phyloP scores from a whole-genome alignment of 1,284 basidiomycete species.

The Melanopsichium pennsylvanicum region DNA sequence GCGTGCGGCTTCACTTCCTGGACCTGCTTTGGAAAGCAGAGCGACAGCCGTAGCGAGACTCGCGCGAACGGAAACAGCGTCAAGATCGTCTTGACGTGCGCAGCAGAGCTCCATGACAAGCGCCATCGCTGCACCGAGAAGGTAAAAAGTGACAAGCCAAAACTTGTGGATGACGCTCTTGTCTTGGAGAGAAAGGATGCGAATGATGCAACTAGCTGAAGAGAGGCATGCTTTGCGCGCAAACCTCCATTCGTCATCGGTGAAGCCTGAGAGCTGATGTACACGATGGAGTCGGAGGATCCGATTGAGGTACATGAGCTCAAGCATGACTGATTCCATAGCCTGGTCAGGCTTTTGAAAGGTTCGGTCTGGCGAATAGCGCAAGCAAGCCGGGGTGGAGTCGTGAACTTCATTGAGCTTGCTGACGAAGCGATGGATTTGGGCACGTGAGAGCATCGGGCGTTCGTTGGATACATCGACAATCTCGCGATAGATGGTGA shows the following conservation, averaged over 20 bases:
- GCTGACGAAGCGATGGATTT: slow-evolving; percentile 38
- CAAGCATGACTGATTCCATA: slow-evolving; percentile 59
- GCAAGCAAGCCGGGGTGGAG: slow-evolving; percentile 47
- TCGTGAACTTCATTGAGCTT: slow-evolving; percentile 53
- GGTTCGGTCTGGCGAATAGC: slow-evolving; percentile 50
- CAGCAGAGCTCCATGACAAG: slow-evolving; percentile 47
- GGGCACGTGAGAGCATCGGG: slow-evolving; percentile 18
- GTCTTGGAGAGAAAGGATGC: slow-evolving; percentile 38
- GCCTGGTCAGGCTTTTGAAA: slow-evolving; percentile 44
- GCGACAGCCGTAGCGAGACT: slow-evolving; percentile 30
- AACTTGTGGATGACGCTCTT: slow-evolving; percentile 52
- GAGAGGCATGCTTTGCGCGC: slow-evolving; percentile 43
- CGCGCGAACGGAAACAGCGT: slow-evolving; percentile 16
- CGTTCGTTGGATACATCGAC: slow-evolving; percentile 39
- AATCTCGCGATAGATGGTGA: slow-evolving; percentile 43
- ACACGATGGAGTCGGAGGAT: slow-evolving; percentile 60
- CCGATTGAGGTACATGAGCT: slow-evolving; percentile 61
- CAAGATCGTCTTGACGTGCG: slow-evolving; percentile 30
- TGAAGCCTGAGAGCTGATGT: slow-evolving; percentile 53
- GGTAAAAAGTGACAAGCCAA: slow-evolving; percentile 60
- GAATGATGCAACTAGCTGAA: slow-evolving; percentile 40
- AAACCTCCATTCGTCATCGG: slow-evolving; percentile 45
- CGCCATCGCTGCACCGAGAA: slow-evolving; percentile 53
- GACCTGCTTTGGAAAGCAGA: slow-evolving; percentile 34
- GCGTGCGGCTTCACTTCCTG: slow-evolving; percentile 38